phyloP scores from a whole-genome alignment of 225 moss, liverwort and hornwort genomes.

The Physcomitrium patens region DNA sequence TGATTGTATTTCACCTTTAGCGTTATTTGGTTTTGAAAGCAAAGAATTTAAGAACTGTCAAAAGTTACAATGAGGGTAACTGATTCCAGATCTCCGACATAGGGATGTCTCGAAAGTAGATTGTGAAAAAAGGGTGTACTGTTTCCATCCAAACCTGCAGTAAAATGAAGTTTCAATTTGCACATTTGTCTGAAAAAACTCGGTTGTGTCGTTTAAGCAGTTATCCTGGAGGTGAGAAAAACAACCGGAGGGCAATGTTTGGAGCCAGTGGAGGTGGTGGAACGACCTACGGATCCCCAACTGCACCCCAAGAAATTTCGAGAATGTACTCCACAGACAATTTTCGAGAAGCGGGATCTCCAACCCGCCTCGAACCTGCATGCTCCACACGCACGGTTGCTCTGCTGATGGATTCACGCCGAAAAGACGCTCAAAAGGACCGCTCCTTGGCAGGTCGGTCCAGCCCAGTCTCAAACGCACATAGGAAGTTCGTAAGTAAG shows the following conservation, averaged over 20 bases:
- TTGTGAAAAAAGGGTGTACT: too few relatives aligned
- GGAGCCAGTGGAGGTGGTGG: constrained; percentile 10
- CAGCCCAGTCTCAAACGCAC: constrained; percentile 24
- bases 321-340: constrained; percentile 43
- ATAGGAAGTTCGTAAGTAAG: constrained; percentile 25
- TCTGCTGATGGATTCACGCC: not conserved
- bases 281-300: constrained; percentile 17
- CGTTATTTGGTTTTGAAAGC: not conserved
- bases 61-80: not conserved
- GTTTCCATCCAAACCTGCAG: too few relatives aligned
- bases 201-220: constrained; percentile 27
- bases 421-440: constrained; percentile 26
- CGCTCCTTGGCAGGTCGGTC: constrained; percentile 33
- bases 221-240: constrained; percentile 23
- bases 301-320: constrained; percentile 34
- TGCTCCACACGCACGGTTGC: constrained; percentile 20
- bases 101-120: not conserved
- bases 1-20: not conserved
- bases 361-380: constrained; percentile 28
- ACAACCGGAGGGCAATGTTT: constrained; percentile 16
- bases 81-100: not conserved
- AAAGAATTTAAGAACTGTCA: not conserved
- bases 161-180: not conserved
- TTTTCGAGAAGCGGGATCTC: constrained; percentile 33
- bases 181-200: not conserved